Base-by-base conservation (phyloP, 441 rosid species). In the Gossypium lobatum region DNA sequence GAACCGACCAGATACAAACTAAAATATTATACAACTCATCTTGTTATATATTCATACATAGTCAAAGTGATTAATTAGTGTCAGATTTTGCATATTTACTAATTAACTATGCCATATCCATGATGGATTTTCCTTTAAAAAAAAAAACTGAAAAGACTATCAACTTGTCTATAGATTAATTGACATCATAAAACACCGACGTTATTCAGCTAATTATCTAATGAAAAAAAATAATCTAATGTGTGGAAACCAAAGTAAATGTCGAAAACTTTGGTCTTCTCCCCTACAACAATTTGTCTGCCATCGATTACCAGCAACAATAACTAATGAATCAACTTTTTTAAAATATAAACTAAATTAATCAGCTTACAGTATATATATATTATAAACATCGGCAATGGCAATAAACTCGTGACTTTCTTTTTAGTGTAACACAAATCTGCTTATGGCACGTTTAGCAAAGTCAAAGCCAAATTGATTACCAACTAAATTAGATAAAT, bases 301-400 rank as follows among this genome's bases (percentile, higher is more conserved):
- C 66, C 70, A 64, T 64, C n/a, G 13, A 5, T 64, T 64, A 42
- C 54, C 11, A 64, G 21, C 53, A 64, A 39, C 4, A 64, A 64
- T 64, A 64, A 64, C 53, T 64, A 10, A 39, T 17, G 34, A 28
- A 28, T 28, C 34, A 28, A 4, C 6, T 28, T 28, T 4, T 28
- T 4, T 1, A 28, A 28, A 4, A 28, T 26, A 26, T 26, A 26
- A 26, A 26, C 31, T 26, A 26, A 26, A 26, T 26, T 64, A 16
- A 63, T 62, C 68, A 64, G 16, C 28, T 64, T 26, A 64, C 52
- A 39, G 7, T 52, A 16, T 1, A 26, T 16, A 52, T 52, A 16
- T 1, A 14, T 4, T 25, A 23, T 10, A 59, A 11, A 23, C 42
- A 60, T 60, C 6, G 9, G 20, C 10, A 25, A 7, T 55, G 25